Evolutionary conservation across 2,329 filamentous ascomycete species (phyloP).

Genomic region (Diplodia sapinea): DNA sequence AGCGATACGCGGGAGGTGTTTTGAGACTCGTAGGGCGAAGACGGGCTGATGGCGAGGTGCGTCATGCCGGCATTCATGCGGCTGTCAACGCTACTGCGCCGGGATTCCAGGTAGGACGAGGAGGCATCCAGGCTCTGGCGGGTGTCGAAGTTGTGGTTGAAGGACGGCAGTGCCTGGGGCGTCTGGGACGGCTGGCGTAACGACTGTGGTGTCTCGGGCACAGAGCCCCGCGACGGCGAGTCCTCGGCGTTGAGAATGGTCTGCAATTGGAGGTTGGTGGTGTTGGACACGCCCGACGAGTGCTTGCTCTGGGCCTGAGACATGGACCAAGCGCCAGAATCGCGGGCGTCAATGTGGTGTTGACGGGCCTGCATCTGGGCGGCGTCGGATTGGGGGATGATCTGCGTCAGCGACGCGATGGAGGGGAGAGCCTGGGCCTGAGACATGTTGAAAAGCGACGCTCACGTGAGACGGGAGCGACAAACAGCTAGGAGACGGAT

Average conservation of each 20-base stretch:
- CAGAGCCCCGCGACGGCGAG: constrained; percentile 51
- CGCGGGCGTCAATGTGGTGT: constrained; percentile 52
- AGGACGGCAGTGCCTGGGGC: constrained; percentile 58
- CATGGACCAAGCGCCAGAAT: constrained; percentile 66
- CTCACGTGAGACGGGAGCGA: constrained; percentile 24
- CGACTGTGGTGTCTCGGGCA: constrained; percentile 53
- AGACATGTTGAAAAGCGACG: constrained; percentile 35
- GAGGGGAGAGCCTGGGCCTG: constrained; percentile 47
- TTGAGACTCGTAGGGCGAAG: constrained; percentile 75
- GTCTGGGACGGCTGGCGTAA: constrained; percentile 44
- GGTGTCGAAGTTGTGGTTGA: constrained; percentile 61
- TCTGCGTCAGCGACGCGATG: constrained; percentile 47
- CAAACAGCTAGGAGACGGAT: not conserved
- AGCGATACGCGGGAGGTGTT: constrained; percentile 79
- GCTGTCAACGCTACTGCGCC: constrained; percentile 80
- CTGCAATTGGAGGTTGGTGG: constrained; percentile 55
- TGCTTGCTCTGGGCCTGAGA: constrained; percentile 62
- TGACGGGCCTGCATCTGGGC: constrained; percentile 44
- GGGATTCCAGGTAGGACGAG: constrained; percentile 60
- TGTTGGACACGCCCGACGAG: constrained; percentile 52
- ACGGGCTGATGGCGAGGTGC: constrained; percentile 70
- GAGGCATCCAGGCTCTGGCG: constrained; percentile 57
- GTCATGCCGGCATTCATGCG: constrained; percentile 74
- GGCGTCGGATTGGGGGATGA: constrained; percentile 41
- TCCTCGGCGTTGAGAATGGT: constrained; percentile 59